These are phyloP conservation scores for Citrus maxima DNA, from an alignment of 345 rosid genomes.

Conservation along the genomic window DNA sequence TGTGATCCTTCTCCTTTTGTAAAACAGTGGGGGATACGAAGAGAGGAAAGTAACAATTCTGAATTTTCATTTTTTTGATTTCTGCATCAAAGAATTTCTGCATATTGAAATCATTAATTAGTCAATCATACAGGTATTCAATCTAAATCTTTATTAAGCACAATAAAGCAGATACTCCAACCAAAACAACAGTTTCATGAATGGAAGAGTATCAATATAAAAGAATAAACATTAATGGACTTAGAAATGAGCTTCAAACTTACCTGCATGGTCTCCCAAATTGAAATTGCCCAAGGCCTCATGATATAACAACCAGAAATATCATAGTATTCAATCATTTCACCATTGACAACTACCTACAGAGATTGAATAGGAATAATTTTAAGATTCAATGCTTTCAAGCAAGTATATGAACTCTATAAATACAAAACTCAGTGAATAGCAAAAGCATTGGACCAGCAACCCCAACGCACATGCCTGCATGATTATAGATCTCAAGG, in stretches of 20 bases:
- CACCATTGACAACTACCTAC: constrained; percentile 83
- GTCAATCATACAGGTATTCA: neutral
- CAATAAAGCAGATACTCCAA: neutral
- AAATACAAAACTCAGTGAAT: neutral
- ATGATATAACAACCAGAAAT: constrained; percentile 95
- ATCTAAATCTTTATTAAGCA: neutral
- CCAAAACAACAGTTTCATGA: neutral
- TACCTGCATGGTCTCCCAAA: constrained; percentile 96
- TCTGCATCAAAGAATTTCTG: constrained; percentile 91
- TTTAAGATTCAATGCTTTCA: neutral
- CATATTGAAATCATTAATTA: constrained; percentile 20
- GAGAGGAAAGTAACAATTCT: constrained; percentile 94
- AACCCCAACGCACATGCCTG: neutral
- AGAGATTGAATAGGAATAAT: constrained; percentile 9
- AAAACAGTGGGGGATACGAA: constrained; percentile 86
- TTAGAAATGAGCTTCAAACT: constrained; percentile 19
- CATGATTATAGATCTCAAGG: neutral
- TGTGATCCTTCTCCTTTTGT: constrained; percentile 91
- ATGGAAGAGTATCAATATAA: neutral
- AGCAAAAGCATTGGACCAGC: neutral
- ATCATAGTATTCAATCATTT: constrained; percentile 97
- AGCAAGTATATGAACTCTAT: neutral
- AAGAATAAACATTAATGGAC: neutral
- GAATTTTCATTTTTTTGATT: constrained; percentile 86
- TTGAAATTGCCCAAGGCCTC: constrained; percentile 95